phyloP scores from a whole-genome alignment of 2,329 filamentous ascomycete species.

The Cordyceps cicadae region DNA sequence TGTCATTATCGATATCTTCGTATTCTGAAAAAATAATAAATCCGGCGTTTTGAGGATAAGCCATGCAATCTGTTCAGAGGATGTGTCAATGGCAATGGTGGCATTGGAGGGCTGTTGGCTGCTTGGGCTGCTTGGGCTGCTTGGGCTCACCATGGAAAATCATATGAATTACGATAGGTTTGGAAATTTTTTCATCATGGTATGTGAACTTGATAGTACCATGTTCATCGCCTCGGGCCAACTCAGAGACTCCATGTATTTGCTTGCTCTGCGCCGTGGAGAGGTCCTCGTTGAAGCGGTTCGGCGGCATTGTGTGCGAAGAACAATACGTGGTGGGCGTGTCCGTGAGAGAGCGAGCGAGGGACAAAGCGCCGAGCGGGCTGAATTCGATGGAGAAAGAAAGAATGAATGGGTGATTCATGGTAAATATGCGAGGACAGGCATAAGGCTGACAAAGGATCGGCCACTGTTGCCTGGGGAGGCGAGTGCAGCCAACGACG shows the following conservation, averaged over 20 bases:
- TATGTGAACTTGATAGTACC: neutral
- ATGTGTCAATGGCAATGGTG: neutral
- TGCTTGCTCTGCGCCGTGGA: neutral
- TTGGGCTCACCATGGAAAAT: constrained; percentile 3
- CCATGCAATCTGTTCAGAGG: neutral
- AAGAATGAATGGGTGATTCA: too few relatives aligned
- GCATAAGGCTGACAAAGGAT: too few relatives aligned
- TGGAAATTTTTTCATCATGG: neutral
- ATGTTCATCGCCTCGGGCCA: neutral
- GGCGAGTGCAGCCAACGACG: too few relatives aligned
- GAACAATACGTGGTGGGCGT: neutral
- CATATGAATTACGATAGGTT: constrained; percentile 1
- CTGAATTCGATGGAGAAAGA: neutral
- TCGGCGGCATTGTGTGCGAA: neutral
- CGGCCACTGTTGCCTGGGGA: too few relatives aligned
- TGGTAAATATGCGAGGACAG: neutral
- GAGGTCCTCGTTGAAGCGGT: neutral
- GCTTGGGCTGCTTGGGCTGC: too few relatives aligned
- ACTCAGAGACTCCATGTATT: neutral
- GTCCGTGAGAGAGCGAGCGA: neutral
- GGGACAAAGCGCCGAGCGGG: neutral
- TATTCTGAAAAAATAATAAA: constrained; percentile 6
- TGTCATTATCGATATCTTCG: neutral
- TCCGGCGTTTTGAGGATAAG: neutral
- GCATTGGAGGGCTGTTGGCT: too few relatives aligned